These are phyloP conservation scores for Podospora bellae-mahoneyi DNA, from an alignment of 495 filamentous ascomycete genomes.

Conservation along the genomic window DNA sequence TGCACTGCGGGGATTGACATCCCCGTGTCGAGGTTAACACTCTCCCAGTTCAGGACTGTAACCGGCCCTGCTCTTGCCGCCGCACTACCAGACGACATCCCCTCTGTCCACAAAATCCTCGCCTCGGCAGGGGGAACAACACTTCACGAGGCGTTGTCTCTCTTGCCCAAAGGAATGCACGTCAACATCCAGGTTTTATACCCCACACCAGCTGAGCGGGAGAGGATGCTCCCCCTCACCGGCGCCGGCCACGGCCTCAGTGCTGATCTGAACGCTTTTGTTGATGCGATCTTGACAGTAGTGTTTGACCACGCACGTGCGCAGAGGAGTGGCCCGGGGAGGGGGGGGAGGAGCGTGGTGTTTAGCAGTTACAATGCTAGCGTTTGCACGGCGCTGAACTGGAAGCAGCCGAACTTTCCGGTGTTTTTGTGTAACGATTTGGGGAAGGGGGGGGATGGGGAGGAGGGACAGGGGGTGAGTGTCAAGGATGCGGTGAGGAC, in stretches of 20 bases:
- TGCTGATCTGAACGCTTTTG: slow-evolving; percentile 80
- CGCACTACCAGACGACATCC: slow-evolving; percentile 51
- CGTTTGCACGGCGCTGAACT: slow-evolving; percentile 90
- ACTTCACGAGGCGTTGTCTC: slow-evolving; percentile 66
- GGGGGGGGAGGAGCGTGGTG: slow-evolving; percentile 70
- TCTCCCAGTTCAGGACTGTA: slow-evolving; percentile 66
- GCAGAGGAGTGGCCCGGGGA: slow-evolving; percentile 46
- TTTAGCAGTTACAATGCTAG: slow-evolving; percentile 88
- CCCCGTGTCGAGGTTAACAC: slow-evolving; percentile 71
- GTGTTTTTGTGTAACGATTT: slow-evolving; percentile 94
- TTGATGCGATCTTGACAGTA: slow-evolving; percentile 74
- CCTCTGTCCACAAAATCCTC: slow-evolving; percentile 63
- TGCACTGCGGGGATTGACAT: slow-evolving; percentile 71
- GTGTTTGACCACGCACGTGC: slow-evolving; percentile 89
- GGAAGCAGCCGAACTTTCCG: slow-evolving; percentile 99
- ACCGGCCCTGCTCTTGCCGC: slow-evolving; percentile 48
- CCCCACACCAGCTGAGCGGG: slow-evolving; percentile 64
- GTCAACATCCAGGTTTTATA: slow-evolving; percentile 85
- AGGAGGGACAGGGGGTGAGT: slow-evolving; percentile 40
- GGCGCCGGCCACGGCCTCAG: slow-evolving; percentile 58
- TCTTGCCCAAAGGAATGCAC: slow-evolving; percentile 73
- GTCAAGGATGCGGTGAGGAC: slow-evolving; percentile 94
- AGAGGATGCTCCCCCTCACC: slow-evolving; percentile 46
- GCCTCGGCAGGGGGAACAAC: slow-evolving; percentile 65
- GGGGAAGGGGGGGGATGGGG: slow-evolving; percentile 44